These are phyloP conservation scores for Kregervanrija fluxuum DNA, from an alignment of 805 yeast genomes.

Conservation along the genomic window DNA sequence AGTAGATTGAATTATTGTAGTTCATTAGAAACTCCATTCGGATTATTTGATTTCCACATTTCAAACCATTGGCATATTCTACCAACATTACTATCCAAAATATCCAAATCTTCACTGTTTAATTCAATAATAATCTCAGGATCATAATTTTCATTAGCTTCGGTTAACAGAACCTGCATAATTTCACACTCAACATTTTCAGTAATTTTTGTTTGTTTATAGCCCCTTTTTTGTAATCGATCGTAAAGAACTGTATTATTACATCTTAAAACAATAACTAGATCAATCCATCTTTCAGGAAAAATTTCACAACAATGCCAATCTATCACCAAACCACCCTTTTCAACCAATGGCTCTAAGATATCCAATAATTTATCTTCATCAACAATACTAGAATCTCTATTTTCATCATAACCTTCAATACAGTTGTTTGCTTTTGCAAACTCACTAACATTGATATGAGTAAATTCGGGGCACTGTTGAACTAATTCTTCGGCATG, in stretches of 20 bases:
- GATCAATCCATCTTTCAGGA: slow-evolving; percentile 87
- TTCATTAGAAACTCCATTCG: slow-evolving; percentile 52
- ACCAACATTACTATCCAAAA: slow-evolving; percentile 76
- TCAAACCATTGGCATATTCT: slow-evolving; percentile 69
- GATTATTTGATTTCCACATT: slow-evolving; percentile 63
- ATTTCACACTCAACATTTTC: slow-evolving; percentile 96
- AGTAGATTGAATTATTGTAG: slow-evolving; percentile 15
- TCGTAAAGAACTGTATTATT: slow-evolving; percentile 68
- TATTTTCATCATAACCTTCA: slow-evolving; percentile 77
- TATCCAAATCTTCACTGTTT: slow-evolving; percentile 61
- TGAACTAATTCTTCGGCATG: slow-evolving; percentile 52
- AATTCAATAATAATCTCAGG: slow-evolving; percentile 79
- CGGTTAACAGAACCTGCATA: slow-evolving; percentile 84
- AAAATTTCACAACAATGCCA: slow-evolving; percentile 98
- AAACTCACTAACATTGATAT: slow-evolving; percentile 67
- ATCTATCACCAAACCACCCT: slow-evolving; percentile 87
- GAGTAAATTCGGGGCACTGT: slow-evolving; percentile 41
- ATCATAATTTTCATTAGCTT: slow-evolving; percentile 77
- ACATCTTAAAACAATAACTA: slow-evolving; percentile 83
- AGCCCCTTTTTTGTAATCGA: slow-evolving; percentile 68
- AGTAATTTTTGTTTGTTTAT: slow-evolving; percentile 72
- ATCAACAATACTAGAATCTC: slow-evolving; percentile 85
- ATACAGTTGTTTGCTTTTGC: slow-evolving; percentile 73
- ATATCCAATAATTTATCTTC: slow-evolving; percentile 83
- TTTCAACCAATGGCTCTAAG: slow-evolving; percentile 66